phyloP scores from a whole-genome alignment of 1,284 basidiomycete genomes.

The Cutaneotrichosporon arboriforme region DNA sequence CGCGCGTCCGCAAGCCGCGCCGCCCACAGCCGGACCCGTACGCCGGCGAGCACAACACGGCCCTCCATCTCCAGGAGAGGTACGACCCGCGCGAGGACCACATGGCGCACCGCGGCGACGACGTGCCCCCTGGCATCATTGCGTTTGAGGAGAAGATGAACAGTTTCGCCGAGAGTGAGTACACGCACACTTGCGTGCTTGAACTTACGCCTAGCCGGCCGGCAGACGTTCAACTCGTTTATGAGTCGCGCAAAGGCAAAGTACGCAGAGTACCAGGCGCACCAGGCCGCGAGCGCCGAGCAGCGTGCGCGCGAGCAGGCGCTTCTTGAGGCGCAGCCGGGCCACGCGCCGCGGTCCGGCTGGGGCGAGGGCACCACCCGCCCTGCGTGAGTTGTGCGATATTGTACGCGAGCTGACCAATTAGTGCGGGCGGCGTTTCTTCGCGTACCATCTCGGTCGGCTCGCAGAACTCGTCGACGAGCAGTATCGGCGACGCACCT shows the following conservation, averaged over 20 bases:
- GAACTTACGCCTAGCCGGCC: constrained; percentile 28
- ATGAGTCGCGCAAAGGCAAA: constrained; percentile 37
- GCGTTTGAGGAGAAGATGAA: constrained; percentile 42
- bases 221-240: constrained; percentile 42
- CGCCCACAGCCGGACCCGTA: constrained; percentile 12
- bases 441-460: background rate
- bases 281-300: constrained; percentile 11
- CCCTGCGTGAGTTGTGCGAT: constrained; percentile 22
- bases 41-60: constrained; percentile 3
- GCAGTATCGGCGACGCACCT: background rate
- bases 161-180: constrained; percentile 41
- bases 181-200: too few relatives aligned
- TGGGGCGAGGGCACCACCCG: constrained; percentile 21
- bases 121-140: constrained; percentile 31
- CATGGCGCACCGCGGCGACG: constrained; percentile 3
- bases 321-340: constrained; percentile 1
- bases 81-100: constrained; percentile 1
- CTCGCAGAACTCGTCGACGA: background rate
- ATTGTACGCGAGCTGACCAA: background rate
- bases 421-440: background rate
- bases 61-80: constrained; percentile 4
- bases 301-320: constrained; percentile 15
- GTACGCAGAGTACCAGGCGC: constrained; percentile 34
- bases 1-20: constrained; percentile 33
- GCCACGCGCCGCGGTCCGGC: background rate